phyloP scores from a whole-genome alignment of 192 early-diverging fungal genomes.

The Coemansia sp. region DNA sequence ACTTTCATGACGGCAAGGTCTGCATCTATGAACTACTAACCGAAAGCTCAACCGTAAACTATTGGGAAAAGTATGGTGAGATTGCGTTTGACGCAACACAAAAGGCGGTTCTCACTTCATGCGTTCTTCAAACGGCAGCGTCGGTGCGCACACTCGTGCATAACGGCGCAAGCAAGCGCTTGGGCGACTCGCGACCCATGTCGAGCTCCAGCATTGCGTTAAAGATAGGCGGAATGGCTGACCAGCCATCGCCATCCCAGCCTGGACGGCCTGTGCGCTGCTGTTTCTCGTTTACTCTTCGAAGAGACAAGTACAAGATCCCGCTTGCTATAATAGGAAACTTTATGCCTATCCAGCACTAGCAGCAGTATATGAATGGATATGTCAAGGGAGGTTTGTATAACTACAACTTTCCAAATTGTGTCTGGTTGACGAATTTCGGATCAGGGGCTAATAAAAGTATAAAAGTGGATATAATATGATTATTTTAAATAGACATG shows the following conservation, averaged over 20 bases:
- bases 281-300: conserved; percentile 95
- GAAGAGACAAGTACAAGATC: conserved; percentile 93
- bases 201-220: conserved; percentile 28
- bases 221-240: conserved; percentile 23
- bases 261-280: conserved; percentile 62
- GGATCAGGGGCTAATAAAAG: no score
- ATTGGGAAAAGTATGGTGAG: conserved; percentile 98
- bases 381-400: no score
- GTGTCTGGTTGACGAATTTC: no score
- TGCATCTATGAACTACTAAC: conserved; percentile 80
- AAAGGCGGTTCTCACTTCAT: conserved; percentile 94
- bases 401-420: background rate
- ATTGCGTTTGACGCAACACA: conserved; percentile 96
- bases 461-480: no score
- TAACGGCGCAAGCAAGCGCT: conserved; percentile 8
- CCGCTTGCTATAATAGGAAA: conserved; percentile 72
- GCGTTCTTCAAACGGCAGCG: conserved; percentile 64
- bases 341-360: conserved; percentile 60
- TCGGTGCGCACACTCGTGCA: conserved; percentile 39
- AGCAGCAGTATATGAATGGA: background rate
- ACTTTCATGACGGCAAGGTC: conserved; percentile 70
- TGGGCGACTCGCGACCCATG: conserved; percentile 24
- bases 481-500: no score
- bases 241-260: conserved; percentile 41
- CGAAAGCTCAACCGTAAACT: conserved; percentile 93